phyloP scores from a whole-genome alignment of 495 filamentous ascomycete species.

The Hypoxylon fragiforme region DNA sequence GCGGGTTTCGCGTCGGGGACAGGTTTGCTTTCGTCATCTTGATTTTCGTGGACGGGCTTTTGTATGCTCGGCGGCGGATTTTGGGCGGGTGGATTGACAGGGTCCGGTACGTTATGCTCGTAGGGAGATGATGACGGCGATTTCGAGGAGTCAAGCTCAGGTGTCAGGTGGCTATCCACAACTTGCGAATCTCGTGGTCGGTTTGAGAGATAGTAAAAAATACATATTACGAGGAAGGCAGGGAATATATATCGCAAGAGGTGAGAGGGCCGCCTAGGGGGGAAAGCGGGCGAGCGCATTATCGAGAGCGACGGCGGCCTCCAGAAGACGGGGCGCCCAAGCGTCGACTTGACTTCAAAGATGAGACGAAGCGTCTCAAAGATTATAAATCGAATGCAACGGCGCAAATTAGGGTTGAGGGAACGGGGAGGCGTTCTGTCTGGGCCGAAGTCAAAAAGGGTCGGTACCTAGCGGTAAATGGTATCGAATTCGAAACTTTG shows the following conservation, averaged over 20 bases:
- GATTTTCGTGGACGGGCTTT: constrained; percentile 15
- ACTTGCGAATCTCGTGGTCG: constrained; percentile 8
- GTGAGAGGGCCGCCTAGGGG: constrained; percentile 43
- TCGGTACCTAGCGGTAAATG: not conserved
- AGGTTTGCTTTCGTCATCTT: constrained; percentile 11
- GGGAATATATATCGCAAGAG: constrained; percentile 43
- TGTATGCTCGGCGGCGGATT: constrained; percentile 11
- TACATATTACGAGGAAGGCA: constrained; percentile 34
- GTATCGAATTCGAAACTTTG: not conserved
- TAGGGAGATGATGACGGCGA: constrained; percentile 6
- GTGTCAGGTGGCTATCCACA: constrained; percentile 14
- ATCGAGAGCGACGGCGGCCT: constrained; percentile 29
- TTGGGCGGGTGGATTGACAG: constrained; percentile 19
- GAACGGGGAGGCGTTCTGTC: constrained; percentile 4
- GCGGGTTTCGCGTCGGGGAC: constrained; percentile 17
- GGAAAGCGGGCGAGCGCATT: constrained; percentile 45
- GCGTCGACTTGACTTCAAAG: constrained; percentile 16
- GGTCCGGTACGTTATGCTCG: constrained; percentile 10
- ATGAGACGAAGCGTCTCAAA: constrained; percentile 15
- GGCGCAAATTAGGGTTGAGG: constrained; percentile 1
- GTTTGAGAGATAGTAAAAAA: constrained; percentile 39
- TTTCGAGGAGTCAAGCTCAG: constrained; percentile 12
- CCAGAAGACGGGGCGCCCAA: constrained; percentile 26
- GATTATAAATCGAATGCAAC: constrained; percentile 3
- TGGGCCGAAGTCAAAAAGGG: constrained; percentile 25